Conservation (phyloP, 2,329 filamentous ascomycete species). For the Daldinia sp. region DNA sequence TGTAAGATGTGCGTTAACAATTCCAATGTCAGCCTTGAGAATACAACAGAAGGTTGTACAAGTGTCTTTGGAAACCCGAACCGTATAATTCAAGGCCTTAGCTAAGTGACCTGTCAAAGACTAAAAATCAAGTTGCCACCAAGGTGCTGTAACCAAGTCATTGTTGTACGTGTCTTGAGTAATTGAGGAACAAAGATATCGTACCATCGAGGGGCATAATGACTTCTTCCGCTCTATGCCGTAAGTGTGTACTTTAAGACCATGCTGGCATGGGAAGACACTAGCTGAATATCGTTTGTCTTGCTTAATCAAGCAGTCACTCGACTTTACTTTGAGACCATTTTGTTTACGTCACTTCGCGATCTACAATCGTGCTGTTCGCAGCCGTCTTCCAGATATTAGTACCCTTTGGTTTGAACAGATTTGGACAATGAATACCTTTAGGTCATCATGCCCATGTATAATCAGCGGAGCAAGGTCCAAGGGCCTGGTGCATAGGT, state of each 20-base stretch:
- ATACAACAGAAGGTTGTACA: background rate
- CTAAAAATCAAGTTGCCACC: background rate
- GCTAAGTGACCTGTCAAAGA: background rate
- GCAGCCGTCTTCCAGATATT: background rate
- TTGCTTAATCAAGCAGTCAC: background rate
- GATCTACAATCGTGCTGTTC: background rate
- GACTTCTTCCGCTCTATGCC: background rate
- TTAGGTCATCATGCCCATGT: conserved; percentile 3
- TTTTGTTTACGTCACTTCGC: background rate
- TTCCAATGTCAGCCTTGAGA: background rate
- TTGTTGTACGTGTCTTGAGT: background rate
- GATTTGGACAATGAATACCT: background rate
- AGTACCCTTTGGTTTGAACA: background rate
- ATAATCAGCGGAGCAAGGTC: background rate
- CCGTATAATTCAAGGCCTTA: background rate
- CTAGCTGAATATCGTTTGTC: background rate
- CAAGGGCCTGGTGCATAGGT: background rate
- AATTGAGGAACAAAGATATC: background rate
- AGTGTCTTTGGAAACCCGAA: background rate
- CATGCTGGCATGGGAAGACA: background rate
- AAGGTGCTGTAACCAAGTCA: background rate
- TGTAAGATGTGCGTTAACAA: background rate
- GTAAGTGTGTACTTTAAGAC: background rate
- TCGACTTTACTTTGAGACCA: background rate
- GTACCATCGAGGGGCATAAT: background rate